Percentiles rank a stretch among this genome's conserved stretches.
Conservation (phyloP, 2,329 filamentous ascomycete species). For the Botryotinia calthae region DNA sequence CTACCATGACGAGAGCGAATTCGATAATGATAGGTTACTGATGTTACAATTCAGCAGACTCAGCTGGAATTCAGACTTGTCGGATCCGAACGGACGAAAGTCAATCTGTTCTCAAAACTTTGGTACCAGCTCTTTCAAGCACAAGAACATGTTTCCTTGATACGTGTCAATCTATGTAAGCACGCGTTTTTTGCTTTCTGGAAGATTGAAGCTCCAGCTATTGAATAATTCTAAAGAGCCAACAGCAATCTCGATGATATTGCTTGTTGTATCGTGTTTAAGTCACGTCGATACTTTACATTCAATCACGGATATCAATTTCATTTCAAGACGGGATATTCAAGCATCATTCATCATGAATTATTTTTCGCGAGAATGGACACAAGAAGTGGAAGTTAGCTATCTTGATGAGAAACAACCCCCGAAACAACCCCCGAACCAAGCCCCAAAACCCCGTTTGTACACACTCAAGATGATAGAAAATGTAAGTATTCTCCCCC, state of each 20-base stretch:
- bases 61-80: background rate
- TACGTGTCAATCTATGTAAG: background rate
- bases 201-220: background rate
- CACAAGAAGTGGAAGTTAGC: background rate
- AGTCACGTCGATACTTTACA: background rate
- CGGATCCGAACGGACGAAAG: background rate
- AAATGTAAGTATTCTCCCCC: background rate
- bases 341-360: background rate
- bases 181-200: background rate
- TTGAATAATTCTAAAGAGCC: background rate
- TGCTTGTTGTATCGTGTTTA: background rate
- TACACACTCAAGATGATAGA: background rate
- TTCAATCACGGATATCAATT: background rate
- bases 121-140: background rate
- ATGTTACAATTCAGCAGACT: background rate
- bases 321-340: background rate
- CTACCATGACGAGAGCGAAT: rapidly evolving
- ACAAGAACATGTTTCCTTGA: no score
- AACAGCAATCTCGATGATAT: background rate
- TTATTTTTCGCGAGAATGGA: background rate
- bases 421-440: background rate
- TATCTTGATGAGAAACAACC: no score
- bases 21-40: background rate
- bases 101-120: background rate
- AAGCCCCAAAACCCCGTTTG: background rate